Evolutionary conservation across 2,329 filamentous ascomycete genomes (phyloP), one percentile per base, ranked within the genome.

Genomic region (Zymoseptoria brevis): DNA sequence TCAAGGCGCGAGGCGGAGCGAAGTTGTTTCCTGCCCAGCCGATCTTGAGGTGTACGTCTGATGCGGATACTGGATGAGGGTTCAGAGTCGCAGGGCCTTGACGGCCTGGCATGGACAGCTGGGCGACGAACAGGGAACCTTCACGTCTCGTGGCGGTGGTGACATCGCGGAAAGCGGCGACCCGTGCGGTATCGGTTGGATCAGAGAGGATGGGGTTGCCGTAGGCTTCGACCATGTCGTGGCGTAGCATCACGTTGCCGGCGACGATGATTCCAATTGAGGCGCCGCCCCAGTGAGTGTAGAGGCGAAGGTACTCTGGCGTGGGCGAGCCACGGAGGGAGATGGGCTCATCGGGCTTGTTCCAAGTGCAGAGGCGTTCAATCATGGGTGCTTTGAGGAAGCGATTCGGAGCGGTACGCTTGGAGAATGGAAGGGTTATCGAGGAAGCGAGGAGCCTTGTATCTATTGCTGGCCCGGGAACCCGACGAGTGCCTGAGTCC

Each of bases 371-470:
- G 5, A 71, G 62, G 2, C 69, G 65, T 57, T 72, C 68, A 2
- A 68, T 72, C 69, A 72, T 71, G 19, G 68, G 64, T 5, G 64
- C 69, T 59, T 72, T 71, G 21, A 71, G 59, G 52, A 71, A 71
- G 9, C 69, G 57, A 35, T 72, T 71, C 53, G 60, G 63, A 1
- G 69, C 68, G 19, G 60, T 68, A 16, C 66, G 60, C 22, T 65
- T 63, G 19, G 66, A 68, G 57, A 71, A 71, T 4, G 67, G 62
- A 29, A 71, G 69, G n/a, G 62, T 68, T 24, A 72, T 62, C 13
- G 63, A 54, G 30, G 69, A 53, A 24, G 29, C 58, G 8, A 71
- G 60, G n/a, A n/a, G n/a, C n/a, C n/a, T n/a, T n/a, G 63, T 61
- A 57, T 71, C 65, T 8, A 68, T 60, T n/a, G 35, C 35, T 16